phyloP scores from a whole-genome alignment of 2,329 filamentous ascomycete genomes.

The Apiospora sp. region DNA sequence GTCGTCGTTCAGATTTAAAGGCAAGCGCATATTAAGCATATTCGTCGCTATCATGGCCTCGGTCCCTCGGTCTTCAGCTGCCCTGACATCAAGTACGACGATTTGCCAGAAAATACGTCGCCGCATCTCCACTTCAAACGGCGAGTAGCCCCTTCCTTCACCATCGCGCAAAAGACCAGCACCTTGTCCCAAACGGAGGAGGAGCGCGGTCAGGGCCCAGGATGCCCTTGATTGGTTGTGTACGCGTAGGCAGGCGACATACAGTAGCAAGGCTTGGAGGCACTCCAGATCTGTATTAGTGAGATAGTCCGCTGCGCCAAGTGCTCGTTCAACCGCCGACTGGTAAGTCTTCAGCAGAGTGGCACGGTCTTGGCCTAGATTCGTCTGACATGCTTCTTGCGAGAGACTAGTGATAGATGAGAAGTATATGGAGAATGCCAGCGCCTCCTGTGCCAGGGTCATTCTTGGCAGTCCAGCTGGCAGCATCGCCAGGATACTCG shows the following conservation, averaged over 20 bases:
- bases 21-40: conserved; percentile 56
- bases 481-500: conserved; percentile 42
- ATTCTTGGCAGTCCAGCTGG: conserved; percentile 30
- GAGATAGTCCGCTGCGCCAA: conserved; percentile 53
- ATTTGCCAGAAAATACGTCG: conserved; percentile 70
- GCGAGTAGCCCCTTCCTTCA: conserved; percentile 44
- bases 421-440: conserved; percentile 55
- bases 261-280: conserved; percentile 52
- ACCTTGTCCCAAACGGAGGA: conserved; percentile 53
- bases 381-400: conserved; percentile 40
- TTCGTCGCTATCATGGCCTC: conserved; percentile 50
- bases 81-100: conserved; percentile 65
- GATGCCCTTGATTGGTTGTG: conserved; percentile 48
- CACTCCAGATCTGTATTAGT: conserved; percentile 49
- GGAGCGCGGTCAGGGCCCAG: conserved; percentile 51
- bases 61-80: conserved; percentile 62
- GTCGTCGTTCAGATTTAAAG: conserved; percentile 62
- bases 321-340: conserved; percentile 46
- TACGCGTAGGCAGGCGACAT: conserved; percentile 50
- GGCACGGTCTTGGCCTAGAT: conserved; percentile 46
- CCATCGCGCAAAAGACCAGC: conserved; percentile 53
- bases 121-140: conserved; percentile 67
- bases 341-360: conserved; percentile 44
- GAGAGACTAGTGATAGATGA: conserved; percentile 47
- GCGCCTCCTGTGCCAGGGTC: conserved; percentile 42